Evolutionary conservation across 805 yeast species (phyloP).

Genomic region (Wickerhamiella slavikovae): DNA sequence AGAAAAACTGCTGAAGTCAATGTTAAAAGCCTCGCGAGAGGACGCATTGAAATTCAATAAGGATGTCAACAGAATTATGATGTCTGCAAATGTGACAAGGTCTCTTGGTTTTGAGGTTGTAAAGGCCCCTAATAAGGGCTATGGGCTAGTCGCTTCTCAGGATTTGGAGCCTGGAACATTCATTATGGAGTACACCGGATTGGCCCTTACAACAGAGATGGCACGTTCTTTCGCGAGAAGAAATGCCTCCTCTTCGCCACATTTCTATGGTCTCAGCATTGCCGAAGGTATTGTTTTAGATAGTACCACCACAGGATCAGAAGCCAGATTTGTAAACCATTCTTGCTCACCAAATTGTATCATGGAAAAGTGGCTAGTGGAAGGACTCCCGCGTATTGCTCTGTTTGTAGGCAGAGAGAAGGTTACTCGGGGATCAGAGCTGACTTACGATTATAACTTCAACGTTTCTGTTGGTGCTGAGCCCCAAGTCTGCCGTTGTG

Average conservation of each 20-base stretch:
- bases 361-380: constrained; percentile 29
- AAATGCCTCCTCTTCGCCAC: constrained; percentile 18
- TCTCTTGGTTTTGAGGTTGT: constrained; percentile 16
- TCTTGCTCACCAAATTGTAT: constrained; percentile 28
- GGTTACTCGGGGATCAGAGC: constrained; percentile 23
- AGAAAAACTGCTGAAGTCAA: constrained; percentile 8
- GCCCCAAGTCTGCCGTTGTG: constrained; percentile 27
- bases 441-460: constrained; percentile 30
- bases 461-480: constrained; percentile 25
- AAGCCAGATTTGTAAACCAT: constrained; percentile 31
- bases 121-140: constrained; percentile 22
- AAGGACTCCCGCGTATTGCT: constrained; percentile 25
- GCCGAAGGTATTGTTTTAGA: constrained; percentile 26
- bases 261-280: constrained; percentile 24
- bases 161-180: constrained; percentile 20
- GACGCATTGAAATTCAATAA: neutral
- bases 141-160: constrained; percentile 23
- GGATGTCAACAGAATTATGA: neutral
- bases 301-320: constrained; percentile 25
- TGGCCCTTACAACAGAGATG: constrained; percentile 24
- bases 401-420: constrained; percentile 23
- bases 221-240: constrained; percentile 18
- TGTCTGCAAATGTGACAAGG: constrained; percentile 2
- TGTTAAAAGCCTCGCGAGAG: neutral
- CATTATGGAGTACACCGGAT: constrained; percentile 31